phyloP scores from a whole-genome alignment of 768 basidiomycete genomes.

The Termitomyces bulborhizus region DNA sequence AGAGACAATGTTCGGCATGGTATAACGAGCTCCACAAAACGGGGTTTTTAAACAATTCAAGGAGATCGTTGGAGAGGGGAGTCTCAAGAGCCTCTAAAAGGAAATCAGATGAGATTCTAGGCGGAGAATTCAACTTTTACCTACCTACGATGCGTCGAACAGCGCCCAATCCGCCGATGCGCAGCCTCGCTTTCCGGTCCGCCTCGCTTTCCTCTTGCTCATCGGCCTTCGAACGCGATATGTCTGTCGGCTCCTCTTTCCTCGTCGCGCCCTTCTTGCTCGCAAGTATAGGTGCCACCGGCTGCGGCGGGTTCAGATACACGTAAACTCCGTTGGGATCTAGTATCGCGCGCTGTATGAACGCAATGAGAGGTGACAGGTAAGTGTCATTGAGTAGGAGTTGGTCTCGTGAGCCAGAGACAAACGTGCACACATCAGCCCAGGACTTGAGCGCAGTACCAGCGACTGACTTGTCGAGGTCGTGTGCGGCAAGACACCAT shows the following conservation, averaged over 20 bases:
- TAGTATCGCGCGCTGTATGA: constrained; percentile 48
- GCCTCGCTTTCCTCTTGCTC: constrained; percentile 61
- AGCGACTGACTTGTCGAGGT: constrained; percentile 62
- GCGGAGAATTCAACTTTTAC: constrained; percentile 25
- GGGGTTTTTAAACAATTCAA: constrained; percentile 41
- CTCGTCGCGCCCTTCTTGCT: constrained; percentile 23
- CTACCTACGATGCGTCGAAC: constrained; percentile 49
- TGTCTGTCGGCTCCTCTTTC: constrained; percentile 29
- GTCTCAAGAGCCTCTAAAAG: constrained; percentile 13
- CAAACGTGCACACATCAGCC: constrained; percentile 30
- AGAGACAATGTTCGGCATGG: constrained; percentile 35
- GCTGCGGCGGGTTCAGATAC: constrained; percentile 59
- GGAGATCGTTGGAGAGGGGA: constrained; percentile 22
- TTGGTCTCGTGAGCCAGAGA: constrained; percentile 3
- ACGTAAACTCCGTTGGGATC: constrained; percentile 56
- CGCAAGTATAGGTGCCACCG: constrained; percentile 27
- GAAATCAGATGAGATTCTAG: background rate
- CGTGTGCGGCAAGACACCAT: constrained; percentile 69
- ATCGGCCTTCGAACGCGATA: constrained; percentile 39
- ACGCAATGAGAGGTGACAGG: constrained; percentile 36
- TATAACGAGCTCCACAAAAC: constrained; percentile 57
- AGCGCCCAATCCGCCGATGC: constrained; percentile 63
- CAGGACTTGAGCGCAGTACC: constrained; percentile 47
- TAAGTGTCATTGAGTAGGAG: constrained; percentile 26
- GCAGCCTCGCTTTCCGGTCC: constrained; percentile 66